Conservation (phyloP, 805 yeast species). For the Kurtzmaniella fragi region DNA sequence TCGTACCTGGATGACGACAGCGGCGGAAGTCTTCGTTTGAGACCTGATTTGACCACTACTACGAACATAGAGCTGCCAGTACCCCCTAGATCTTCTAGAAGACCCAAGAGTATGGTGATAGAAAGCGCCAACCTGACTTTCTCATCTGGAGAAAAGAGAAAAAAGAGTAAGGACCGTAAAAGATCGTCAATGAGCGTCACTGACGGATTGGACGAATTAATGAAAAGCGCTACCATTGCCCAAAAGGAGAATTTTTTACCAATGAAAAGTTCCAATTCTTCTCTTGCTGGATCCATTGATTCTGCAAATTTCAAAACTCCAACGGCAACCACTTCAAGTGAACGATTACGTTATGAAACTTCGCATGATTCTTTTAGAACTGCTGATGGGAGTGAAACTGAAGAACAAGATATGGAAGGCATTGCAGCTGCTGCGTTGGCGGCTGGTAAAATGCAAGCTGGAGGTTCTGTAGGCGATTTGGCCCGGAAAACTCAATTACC, state of each 20-base stretch:
- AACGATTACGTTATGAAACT: conserved; percentile 1
- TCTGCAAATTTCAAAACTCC: neutral
- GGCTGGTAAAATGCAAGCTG: neutral
- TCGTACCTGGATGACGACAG: conserved; percentile 2
- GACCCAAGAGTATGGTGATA: conserved; percentile 29
- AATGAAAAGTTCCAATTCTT: neutral
- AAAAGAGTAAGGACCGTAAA: conserved; percentile 6
- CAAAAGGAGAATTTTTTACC: neutral
- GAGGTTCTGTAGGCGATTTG: neutral
- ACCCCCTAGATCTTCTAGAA: conserved; percentile 34
- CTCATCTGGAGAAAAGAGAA: neutral
- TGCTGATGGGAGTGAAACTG: conserved; percentile 2
- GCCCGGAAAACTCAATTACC: conserved; percentile 10
- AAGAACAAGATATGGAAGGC: neutral
- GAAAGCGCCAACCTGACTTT: conserved; percentile 4
- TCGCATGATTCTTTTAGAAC: conserved; percentile 6
- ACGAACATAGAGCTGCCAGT: conserved; percentile 32
- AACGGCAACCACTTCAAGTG: neutral
- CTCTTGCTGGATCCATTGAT: neutral
- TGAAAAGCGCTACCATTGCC: conserved; percentile 27
- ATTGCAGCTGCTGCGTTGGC: neutral
- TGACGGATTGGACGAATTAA: conserved; percentile 35
- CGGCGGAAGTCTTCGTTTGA: neutral
- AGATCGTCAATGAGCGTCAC: conserved; percentile 23
- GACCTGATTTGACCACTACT: conserved; percentile 26